Evolutionary conservation across 176 grass and related monocot species (phyloP), one percentile per base, ranked within the genome.

Genomic region (Leersia perrieri): DNA sequence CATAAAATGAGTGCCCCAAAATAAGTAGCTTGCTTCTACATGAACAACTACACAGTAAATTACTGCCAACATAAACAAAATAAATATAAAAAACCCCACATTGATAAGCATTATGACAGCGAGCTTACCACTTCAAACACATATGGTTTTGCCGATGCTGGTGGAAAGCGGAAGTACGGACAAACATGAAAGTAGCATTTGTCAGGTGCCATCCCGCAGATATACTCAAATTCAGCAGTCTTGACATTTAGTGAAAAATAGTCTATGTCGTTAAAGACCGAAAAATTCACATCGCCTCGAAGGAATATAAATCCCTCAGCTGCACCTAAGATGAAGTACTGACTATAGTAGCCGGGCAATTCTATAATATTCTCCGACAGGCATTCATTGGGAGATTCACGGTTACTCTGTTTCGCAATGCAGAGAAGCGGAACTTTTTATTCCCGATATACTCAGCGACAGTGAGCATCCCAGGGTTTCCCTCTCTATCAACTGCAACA

Each of bases 101-200:
- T 12, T 41, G 10, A n/a, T n/a, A 23, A 20, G 70, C 25, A 32
- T 1, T 33, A 61, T 32, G 26, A 33, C 11, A 60, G 12, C 2
- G 34, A 34, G 14, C 29, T 78, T 72, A 85, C 83, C 53, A 34
- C 1, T 85, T 85, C 74, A 85, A 16, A 85, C 26, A 29, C 55
- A 63, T n/a, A n/a, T 3, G 73, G 82, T 62, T 77, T 70, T 12
- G 66, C 18, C 28, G 70, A 63, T 36, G 83, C 68, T 28, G 74
- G 74, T 30, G 55, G 18, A 67, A 85, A 85, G 4, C 74, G 66
- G 6, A 49, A 78, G 31, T 71, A 78, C 0, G 66, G 5, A 12
- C 16, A 11, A 3, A 49, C 23, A 63, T 4, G 0, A 5, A 28
- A 32, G 28, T 11, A 3, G 41, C 2, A 11, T 15, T 33, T 6